Base-by-base conservation (phyloP, 2,329 filamentous ascomycete genomes). In the Dryadomyces quercivorus region DNA sequence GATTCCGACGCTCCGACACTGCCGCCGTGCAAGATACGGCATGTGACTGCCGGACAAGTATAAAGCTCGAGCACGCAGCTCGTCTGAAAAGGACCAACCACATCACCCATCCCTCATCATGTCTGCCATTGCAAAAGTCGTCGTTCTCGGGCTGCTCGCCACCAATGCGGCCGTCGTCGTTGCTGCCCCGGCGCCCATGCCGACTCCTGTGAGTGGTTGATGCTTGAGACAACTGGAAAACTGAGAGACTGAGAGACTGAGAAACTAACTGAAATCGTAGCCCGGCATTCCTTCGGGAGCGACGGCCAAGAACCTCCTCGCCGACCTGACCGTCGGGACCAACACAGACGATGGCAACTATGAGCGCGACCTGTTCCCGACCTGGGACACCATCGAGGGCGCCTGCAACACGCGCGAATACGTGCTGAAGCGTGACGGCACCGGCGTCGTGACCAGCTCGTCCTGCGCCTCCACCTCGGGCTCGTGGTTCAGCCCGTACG, bases 391-490 rank as follows among this genome's bases (percentile, higher is more conserved):
- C 34, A 76, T 82, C 61, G 70, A 68, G 15, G 85, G 84, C 9
- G 68, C 69, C 5, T 93, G 88, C 76, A 83, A 89, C 70, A 86
- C 86, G 20, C 73, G 77, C 2, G 86, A 91, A 64, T 78, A 74
- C 2, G 86, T 92, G 40, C 75, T 92, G 26, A 77, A 82, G 68
- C 84, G 88, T 43, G 87, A 93, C 65, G 88, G 86, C 50, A 78
- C 72, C 13, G 70, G 73, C 59, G 83, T 92, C 12, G 70, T 75
- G 5, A 74, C 76, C 40, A 74, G 77, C 66, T 71, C 68, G 13
- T 72, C 76, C 38, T 94, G 88, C 67, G 69, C 75, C 1, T 68
- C 85, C 0, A 82, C 75, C 0, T 80, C 78, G 3, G 88, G 88
- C 5, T 74, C 71, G 0, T 93, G 88, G 88, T 68, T 66, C 44